Conservation (phyloP, 345 rosid genomes). For the Microthlaspi erraticum region DNA sequence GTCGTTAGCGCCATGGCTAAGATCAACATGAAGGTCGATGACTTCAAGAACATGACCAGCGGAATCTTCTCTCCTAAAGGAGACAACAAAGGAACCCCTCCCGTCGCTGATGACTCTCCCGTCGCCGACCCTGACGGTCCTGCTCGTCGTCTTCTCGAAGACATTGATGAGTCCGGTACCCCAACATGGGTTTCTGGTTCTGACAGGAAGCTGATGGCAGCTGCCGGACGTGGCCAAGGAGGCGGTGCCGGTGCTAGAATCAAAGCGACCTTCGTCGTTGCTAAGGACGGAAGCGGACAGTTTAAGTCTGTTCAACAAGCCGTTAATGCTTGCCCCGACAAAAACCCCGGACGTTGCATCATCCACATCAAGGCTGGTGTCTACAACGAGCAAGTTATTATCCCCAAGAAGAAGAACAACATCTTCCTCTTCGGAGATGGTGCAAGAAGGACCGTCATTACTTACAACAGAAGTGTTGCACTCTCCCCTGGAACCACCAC, state of each 20-base stretch:
- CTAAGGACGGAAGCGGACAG: conserved; percentile 79
- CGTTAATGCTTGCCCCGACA: conserved; percentile 48
- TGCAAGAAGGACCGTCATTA: conserved; percentile 63
- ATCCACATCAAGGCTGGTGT: conserved; percentile 73
- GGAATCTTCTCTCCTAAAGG: conserved; percentile 35
- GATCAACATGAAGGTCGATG: conserved; percentile 38
- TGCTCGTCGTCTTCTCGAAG: conserved; percentile 55
- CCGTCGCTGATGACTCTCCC: conserved; percentile 25
- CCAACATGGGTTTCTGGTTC: conserved; percentile 71
- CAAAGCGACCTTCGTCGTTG: conserved; percentile 65
- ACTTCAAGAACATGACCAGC: conserved; percentile 37
- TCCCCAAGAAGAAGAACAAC: conserved; percentile 57
- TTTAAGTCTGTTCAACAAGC: conserved; percentile 62
- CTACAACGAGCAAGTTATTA: conserved; percentile 53
- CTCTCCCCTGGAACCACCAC: conserved; percentile 54
- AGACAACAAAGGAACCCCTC: conserved; percentile 13
- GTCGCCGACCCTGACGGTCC: conserved; percentile 47
- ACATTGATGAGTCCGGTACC: conserved; percentile 39
- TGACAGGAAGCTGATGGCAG: conserved; percentile 66
- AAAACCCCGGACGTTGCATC: conserved; percentile 53
- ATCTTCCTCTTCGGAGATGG: conserved; percentile 80
- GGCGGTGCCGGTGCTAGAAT: conserved; percentile 34
- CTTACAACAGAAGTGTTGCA: conserved; percentile 53
- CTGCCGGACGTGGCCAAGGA: conserved; percentile 31
- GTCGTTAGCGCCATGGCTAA: conserved; percentile 47